Evolutionary conservation across 192 early-diverging fungal genomes (phyloP).

Genomic region (Coemansia sp.): DNA sequence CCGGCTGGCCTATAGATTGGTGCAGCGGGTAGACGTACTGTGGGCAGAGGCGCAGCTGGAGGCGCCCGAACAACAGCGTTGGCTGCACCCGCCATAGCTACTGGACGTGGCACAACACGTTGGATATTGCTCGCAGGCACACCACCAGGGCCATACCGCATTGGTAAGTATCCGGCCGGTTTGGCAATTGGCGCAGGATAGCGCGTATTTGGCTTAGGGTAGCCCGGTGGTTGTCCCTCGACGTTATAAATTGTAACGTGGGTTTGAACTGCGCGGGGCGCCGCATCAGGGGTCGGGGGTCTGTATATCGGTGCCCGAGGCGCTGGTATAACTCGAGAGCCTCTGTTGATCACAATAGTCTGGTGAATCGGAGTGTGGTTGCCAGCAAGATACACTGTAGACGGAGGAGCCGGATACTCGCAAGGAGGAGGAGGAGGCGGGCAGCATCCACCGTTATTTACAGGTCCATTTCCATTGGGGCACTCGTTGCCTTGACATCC

Average conservation of each 20-base stretch:
- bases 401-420: slow-evolving; percentile 7
- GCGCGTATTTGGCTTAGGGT: neutral
- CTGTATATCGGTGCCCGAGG: neutral
- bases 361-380: neutral
- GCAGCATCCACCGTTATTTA: slow-evolving; percentile 7
- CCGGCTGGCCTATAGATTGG: neutral
- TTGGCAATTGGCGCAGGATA: neutral
- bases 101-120: neutral
- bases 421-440: slow-evolving; percentile 19
- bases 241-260: slow-evolving; percentile 35
- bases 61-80: neutral
- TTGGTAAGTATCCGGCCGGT: neutral
- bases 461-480: slow-evolving; percentile 16
- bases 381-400: neutral
- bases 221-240: neutral
- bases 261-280: neutral
- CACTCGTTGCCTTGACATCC: neutral
- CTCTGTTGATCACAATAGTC: slow-evolving; percentile 5
- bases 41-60: neutral
- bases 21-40: neutral
- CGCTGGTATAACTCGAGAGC: neutral
- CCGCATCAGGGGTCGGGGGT: neutral
- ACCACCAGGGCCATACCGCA: neutral
- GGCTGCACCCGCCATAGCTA: neutral
- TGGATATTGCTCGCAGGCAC: neutral